A percentile compares a stretch with the other conserved stretches of the same genome.
Conservation (phyloP, 2,329 filamentous ascomycete genomes). For the Paraconiothyrium brasiliense region DNA sequence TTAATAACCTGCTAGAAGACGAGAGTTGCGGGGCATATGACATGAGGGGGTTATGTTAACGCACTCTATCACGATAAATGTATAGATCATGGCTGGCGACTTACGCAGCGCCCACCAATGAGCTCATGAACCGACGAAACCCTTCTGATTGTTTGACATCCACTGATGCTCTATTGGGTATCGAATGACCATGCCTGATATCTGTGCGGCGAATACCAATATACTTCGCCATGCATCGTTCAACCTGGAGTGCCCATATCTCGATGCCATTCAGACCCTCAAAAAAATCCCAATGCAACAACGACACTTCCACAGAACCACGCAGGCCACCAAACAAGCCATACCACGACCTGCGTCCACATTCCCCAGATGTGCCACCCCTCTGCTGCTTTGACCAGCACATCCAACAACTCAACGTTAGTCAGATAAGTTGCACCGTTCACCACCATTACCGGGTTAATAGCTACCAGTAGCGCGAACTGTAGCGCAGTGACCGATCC, state of each 20-base stretch:
- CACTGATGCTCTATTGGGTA: constrained; percentile 3
- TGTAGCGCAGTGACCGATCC: constrained; percentile 23
- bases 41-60: not conserved
- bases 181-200: not conserved
- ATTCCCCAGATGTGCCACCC: constrained; percentile 90
- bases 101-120: constrained; percentile 11
- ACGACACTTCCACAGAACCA: constrained; percentile 72
- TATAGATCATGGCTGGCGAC: constrained; percentile 10
- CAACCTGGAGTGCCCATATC: not conserved
- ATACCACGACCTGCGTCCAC: constrained; percentile 89
- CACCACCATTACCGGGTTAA: constrained; percentile 47
- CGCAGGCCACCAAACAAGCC: constrained; percentile 95
- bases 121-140: constrained; percentile 8
- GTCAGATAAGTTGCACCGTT: constrained; percentile 35
- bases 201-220: not conserved
- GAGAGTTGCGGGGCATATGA: not conserved
- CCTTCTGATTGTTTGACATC: not conserved
- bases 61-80: constrained; percentile 3
- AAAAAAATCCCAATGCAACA: constrained; percentile 36
- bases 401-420: constrained; percentile 56
- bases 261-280: not conserved
- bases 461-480: constrained; percentile 31
- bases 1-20: not conserved
- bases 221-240: not conserved
- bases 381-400: constrained; percentile 79